phyloP scores from a whole-genome alignment of 1,284 basidiomycete genomes.

The Schizophyllum amplum region DNA sequence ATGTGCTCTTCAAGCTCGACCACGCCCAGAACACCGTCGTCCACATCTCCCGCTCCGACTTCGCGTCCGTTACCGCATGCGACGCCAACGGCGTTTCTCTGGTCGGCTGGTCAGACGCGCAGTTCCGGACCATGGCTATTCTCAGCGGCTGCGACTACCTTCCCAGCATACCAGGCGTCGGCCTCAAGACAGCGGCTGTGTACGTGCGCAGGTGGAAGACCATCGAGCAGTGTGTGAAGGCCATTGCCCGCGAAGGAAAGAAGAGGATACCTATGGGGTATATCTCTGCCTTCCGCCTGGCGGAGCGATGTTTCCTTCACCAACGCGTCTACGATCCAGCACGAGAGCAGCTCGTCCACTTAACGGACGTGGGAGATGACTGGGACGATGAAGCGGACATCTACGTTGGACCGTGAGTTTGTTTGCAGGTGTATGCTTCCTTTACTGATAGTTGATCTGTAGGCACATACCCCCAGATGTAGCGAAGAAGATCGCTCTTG shows the following conservation, averaged over 20 bases:
- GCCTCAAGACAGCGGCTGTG: slow-evolving; percentile 89
- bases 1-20: slow-evolving; percentile 85
- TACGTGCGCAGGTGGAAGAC: slow-evolving; percentile 82
- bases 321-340: slow-evolving; percentile 89
- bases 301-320: slow-evolving; percentile 91
- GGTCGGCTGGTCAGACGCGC: slow-evolving; percentile 80
- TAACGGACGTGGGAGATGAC: slow-evolving; percentile 44
- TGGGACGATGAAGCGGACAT: slow-evolving; percentile 58
- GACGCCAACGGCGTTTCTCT: slow-evolving; percentile 64
- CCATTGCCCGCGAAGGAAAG: slow-evolving; percentile 79
- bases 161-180: slow-evolving; percentile 88
- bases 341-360: slow-evolving; percentile 55
- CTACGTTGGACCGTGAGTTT: slow-evolving; percentile 75
- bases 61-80: slow-evolving; percentile 56
- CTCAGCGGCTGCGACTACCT: slow-evolving; percentile 97
- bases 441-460: slow-evolving; percentile 7
- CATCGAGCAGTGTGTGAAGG: slow-evolving; percentile 80
- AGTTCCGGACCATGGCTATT: slow-evolving; percentile 95
- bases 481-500: slow-evolving; percentile 63
- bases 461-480: slow-evolving; percentile 53
- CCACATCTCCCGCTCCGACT: slow-evolving; percentile 72
- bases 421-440: neutral
- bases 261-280: slow-evolving; percentile 76
- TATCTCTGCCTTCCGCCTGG: slow-evolving; percentile 60
- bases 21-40: slow-evolving; percentile 64